These are phyloP conservation scores for Alternaria burnsii DNA, from an alignment of 2,329 filamentous ascomycete species.

Conservation along the genomic window DNA sequence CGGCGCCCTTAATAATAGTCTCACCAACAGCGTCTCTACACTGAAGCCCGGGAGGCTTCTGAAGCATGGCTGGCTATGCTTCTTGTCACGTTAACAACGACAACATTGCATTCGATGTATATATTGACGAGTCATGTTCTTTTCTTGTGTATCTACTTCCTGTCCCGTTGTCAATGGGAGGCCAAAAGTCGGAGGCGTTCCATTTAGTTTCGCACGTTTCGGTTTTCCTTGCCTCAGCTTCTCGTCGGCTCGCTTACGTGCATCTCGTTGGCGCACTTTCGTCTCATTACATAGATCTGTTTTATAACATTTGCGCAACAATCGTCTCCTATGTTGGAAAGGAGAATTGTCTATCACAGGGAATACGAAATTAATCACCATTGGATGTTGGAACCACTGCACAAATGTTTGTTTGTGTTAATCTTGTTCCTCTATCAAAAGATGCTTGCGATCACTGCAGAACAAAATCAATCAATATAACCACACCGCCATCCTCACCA, in stretches of 20 bases:
- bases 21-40: neutral
- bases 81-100: slow-evolving; percentile 18
- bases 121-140: slow-evolving; percentile 28
- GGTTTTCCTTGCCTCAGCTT: slow-evolving; percentile 11
- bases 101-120: slow-evolving; percentile 23
- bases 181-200: slow-evolving; percentile 11
- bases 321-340: slow-evolving; percentile 5
- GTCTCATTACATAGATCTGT: slow-evolving; percentile 11
- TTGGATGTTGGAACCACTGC: neutral
- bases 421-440: neutral
- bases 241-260: slow-evolving; percentile 4
- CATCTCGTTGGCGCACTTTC: slow-evolving; percentile 9
- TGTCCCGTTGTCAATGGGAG: slow-evolving; percentile 5
- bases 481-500: neutral
- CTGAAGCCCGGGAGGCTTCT: slow-evolving; percentile 14
- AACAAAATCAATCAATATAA: slow-evolving; percentile 1
- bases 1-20: slow-evolving; percentile 1
- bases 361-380: neutral
- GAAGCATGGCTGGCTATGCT: slow-evolving; percentile 22
- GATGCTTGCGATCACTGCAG: neutral
- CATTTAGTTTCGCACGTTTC: neutral
- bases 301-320: slow-evolving; percentile 3
- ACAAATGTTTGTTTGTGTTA: neutral
- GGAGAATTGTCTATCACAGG: neutral
- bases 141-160: slow-evolving; percentile 9